Evolutionary conservation across 2,329 filamentous ascomycete species (phyloP).

Genomic region (Diaporthe humulicola): DNA sequence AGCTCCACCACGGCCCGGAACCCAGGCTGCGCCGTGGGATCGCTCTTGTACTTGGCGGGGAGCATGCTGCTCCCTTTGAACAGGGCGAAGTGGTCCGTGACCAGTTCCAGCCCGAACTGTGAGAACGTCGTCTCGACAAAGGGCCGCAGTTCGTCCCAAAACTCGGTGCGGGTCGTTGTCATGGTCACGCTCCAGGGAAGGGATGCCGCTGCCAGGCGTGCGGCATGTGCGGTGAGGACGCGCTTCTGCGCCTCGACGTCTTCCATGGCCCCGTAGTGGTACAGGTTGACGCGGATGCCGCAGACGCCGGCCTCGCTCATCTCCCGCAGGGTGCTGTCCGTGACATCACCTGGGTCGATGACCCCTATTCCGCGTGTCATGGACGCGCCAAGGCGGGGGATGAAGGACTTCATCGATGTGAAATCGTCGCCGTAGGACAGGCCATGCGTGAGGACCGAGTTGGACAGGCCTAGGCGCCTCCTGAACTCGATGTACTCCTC

Average conservation of each 20-base stretch:
- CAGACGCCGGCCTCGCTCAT: slow-evolving; percentile 49
- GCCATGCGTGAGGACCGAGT: slow-evolving; percentile 53
- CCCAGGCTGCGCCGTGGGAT: slow-evolving; percentile 48
- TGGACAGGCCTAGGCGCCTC: slow-evolving; percentile 40
- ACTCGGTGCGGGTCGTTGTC: slow-evolving; percentile 49
- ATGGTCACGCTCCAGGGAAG: slow-evolving; percentile 49
- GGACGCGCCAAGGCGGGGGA: slow-evolving; percentile 44
- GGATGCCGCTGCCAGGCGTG: slow-evolving; percentile 41
- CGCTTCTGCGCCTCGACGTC: slow-evolving; percentile 51
- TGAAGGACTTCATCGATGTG: slow-evolving; percentile 49
- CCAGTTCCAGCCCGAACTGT: slow-evolving; percentile 43
- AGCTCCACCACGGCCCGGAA: slow-evolving; percentile 49
- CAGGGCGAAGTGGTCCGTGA: slow-evolving; percentile 55
- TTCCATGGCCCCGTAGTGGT: slow-evolving; percentile 52
- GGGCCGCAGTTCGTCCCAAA: slow-evolving; percentile 45
- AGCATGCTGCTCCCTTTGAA: slow-evolving; percentile 52
- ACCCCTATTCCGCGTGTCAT: slow-evolving; percentile 49
- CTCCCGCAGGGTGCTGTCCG: slow-evolving; percentile 42
- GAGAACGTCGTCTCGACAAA: slow-evolving; percentile 44
- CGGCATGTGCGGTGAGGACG: slow-evolving; percentile 47
- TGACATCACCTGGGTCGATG: slow-evolving; percentile 47
- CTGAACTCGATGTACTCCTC: slow-evolving; percentile 9
- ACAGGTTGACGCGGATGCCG: slow-evolving; percentile 53
- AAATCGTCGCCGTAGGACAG: slow-evolving; percentile 54
- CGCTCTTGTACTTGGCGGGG: slow-evolving; percentile 39